A percentile compares a stretch with the other conserved stretches of the same genome.
Evolutionary conservation across 768 basidiomycete species (phyloP).

Genomic region (Kwoniella sp.): DNA sequence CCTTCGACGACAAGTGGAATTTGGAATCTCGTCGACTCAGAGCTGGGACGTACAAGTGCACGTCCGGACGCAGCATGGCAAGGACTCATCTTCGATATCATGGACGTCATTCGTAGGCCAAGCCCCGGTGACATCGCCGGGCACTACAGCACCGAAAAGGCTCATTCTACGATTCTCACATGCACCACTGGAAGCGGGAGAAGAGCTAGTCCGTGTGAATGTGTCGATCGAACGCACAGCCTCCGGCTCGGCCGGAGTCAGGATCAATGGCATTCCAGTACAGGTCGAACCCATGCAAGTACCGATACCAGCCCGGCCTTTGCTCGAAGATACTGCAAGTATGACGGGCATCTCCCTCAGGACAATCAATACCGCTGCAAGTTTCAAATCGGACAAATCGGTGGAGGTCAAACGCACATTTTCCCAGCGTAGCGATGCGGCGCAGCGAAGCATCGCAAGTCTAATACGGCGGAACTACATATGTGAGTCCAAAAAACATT

Average conservation of each 20-base stretch:
- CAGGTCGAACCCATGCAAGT: conserved; percentile 41
- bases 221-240: conserved; percentile 75
- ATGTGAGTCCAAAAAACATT: conserved; percentile 56
- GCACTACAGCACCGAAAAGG: conserved; percentile 59
- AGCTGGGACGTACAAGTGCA: conserved; percentile 87
- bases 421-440: conserved; percentile 62
- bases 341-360: conserved; percentile 50
- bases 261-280: conserved; percentile 78
- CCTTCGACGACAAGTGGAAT: conserved; percentile 76
- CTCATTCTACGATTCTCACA: conserved; percentile 72
- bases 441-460: conserved; percentile 80
- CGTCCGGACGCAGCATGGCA: conserved; percentile 47
- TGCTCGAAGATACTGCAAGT: conserved; percentile 49
- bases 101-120: conserved; percentile 49
- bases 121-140: conserved; percentile 53
- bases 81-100: conserved; percentile 39
- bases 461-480: conserved; percentile 92
- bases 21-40: conserved; percentile 70
- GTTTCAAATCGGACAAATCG: conserved; percentile 18
- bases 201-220: conserved; percentile 78
- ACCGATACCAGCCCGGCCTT: conserved; percentile 20
- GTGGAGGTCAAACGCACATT: conserved; percentile 8
- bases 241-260: conserved; percentile 66
- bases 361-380: conserved; percentile 46
- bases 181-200: conserved; percentile 65